A percentile compares a stretch with the other conserved stretches of the same genome.
phyloP scores from a whole-genome alignment of 306 rosid species.

The Cucurbita ficifolia region DNA sequence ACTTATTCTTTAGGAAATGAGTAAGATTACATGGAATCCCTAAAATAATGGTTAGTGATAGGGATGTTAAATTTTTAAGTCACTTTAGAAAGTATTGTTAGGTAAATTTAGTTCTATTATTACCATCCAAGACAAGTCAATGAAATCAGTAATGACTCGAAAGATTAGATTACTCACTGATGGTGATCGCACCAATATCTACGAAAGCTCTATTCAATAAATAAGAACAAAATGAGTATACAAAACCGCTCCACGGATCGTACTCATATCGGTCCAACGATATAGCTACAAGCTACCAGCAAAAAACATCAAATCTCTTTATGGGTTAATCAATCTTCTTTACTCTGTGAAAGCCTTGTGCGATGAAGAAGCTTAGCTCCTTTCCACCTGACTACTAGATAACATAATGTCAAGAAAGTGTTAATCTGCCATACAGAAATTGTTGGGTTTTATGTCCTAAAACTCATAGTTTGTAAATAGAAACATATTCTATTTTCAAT shows the following conservation, averaged over 20 bases:
- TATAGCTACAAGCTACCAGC: neutral
- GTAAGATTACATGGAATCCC: too few species aligned
- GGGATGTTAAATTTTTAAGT: too few species aligned
- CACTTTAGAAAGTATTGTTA: too few species aligned
- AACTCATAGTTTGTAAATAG: too few species aligned
- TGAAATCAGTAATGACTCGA: too few species aligned
- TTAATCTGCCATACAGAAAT: constrained; percentile 46
- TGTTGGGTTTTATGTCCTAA: too few species aligned
- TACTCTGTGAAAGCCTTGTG: constrained; percentile 52
- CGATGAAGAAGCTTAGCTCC: constrained; percentile 86
- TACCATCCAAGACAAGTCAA: too few species aligned
- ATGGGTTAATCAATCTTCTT: constrained; percentile 49
- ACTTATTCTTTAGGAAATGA: too few species aligned
- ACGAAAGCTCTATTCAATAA: neutral
- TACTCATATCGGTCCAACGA: neutral
- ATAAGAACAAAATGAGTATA: neutral
- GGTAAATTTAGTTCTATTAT: too few species aligned
- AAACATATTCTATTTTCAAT: too few species aligned
- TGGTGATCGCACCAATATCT: neutral
- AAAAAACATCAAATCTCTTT: neutral
- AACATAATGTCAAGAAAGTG: constrained; percentile 70
- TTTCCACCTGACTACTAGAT: constrained; percentile 82
- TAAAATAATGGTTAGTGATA: too few species aligned
- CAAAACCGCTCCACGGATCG: neutral
- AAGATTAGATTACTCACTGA: too few species aligned